Evolutionary conservation across 805 yeast genomes (phyloP), one percentile per base, ranked within the genome.

Genomic region (Spathaspora arborariae): DNA sequence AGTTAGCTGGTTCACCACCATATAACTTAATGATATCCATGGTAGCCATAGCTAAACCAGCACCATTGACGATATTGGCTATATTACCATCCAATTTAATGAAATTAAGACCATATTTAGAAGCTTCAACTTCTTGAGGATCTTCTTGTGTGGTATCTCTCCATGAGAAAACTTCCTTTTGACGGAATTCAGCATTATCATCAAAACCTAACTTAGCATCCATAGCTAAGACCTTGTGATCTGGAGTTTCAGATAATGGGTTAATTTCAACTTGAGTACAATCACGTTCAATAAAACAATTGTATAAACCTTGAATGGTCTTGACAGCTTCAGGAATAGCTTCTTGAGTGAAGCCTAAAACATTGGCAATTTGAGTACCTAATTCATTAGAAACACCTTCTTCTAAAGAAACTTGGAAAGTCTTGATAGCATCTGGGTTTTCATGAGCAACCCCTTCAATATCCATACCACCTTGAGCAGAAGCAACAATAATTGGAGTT

Each of bases 1-100:
- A 94, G 80, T 94, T 94, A 56, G 99, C 99, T 62, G 99, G 99
- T 58, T 82, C 87, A 70, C 99, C 99, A 63, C 98, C 97, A 76
- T 90, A 88, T 62, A 94, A 82, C 77, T 94, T 90, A 78, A 94
- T 89, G 68, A 95, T 95, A 74, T 94, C 99, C 97, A 94, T 91
- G 56, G 99, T 94, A 60, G 99, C 99, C 99, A 94, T 94, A 62
- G 99, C 99, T 67, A 94, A 81, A 72, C 99, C 99, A 49, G 99
- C 99, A 78, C 99, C 99, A 73, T 94, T 94, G 68, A 94, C 99
- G 53, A 94, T 79, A 78, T 97, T 92, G 61, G 99, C 99, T 65
- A 94, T 92, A 80, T 90, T 88, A 73, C 99, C 99, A 65, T 92
- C 95, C 66, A 94, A 84, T 78, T 94, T 94, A 77, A 94, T 95